A percentile compares a stretch with the other conserved stretches of the same genome.
Evolutionary conservation across 192 early-diverging fungal genomes (phyloP).

Genomic region (Linnemannia schmuckeri): DNA sequence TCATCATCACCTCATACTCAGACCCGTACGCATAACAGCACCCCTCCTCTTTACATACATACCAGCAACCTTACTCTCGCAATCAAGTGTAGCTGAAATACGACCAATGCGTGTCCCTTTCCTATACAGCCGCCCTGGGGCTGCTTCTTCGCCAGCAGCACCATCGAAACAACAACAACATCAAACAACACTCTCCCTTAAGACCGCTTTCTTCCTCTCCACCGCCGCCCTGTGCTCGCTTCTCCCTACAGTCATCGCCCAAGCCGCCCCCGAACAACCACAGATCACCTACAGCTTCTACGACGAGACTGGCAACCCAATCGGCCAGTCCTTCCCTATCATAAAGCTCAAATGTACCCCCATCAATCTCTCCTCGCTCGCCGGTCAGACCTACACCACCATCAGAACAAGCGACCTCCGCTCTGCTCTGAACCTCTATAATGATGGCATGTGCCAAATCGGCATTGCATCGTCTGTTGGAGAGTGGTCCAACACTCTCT

Average conservation of each 20-base stretch:
- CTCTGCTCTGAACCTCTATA: slow-evolving; percentile 38
- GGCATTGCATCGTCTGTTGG: slow-evolving; percentile 12
- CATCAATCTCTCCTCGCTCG: background rate
- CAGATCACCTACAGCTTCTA: slow-evolving; percentile 19
- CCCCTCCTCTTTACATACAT: background rate
- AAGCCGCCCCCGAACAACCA: background rate
- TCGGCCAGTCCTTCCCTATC: slow-evolving; percentile 20
- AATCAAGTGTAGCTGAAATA: background rate
- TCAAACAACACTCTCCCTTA: background rate
- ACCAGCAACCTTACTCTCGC: background rate
- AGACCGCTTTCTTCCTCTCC: background rate
- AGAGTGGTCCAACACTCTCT: background rate
- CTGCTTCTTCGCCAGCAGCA: background rate
- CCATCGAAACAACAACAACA: background rate
- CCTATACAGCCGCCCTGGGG: background rate
- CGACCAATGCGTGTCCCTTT: background rate
- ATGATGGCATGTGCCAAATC: background rate
- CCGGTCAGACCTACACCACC: slow-evolving; percentile 7
- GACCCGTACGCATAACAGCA: background rate
- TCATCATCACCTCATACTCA: background rate
- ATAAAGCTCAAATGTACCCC: background rate
- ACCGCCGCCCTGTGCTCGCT: background rate
- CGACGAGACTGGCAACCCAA: background rate
- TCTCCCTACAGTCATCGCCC: background rate
- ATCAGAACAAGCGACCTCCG: background rate